Conservation (phyloP, 352 stramenopile genomes). For the Pythium dissimile region DNA sequence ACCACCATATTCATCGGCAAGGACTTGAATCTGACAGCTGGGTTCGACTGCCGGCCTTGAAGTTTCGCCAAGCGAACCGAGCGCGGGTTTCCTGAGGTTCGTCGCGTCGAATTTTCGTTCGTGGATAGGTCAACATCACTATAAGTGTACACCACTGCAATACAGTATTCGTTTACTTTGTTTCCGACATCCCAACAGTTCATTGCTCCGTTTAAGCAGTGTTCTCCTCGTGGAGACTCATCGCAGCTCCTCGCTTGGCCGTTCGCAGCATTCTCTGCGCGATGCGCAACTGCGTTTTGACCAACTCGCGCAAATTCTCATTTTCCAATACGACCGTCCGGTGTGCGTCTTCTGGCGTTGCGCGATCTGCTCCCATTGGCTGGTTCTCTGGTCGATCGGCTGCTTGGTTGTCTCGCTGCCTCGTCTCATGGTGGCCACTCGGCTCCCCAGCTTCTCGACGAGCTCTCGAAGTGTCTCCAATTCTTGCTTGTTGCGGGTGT, state of each 20-base stretch:
- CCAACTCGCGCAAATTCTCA: background rate
- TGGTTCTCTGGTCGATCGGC: background rate
- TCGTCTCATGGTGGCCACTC: background rate
- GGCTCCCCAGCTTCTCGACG: background rate
- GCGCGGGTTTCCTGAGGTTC: conserved; percentile 11
- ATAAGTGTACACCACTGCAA: too few species aligned
- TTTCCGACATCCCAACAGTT: too few species aligned
- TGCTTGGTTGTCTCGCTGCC: background rate
- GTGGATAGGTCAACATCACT: too few species aligned
- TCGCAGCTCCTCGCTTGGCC: too few species aligned
- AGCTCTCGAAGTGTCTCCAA: background rate
- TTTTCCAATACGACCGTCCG: background rate
- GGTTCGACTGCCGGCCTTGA: background rate
- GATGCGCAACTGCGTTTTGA: background rate
- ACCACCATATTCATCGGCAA: background rate
- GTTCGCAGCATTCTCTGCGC: background rate
- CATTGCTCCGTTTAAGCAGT: too few species aligned
- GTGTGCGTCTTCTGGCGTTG: background rate
- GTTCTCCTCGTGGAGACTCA: too few species aligned
- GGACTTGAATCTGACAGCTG: background rate
- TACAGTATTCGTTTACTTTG: too few species aligned
- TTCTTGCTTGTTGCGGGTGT: background rate
- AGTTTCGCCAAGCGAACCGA: background rate
- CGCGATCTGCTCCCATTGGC: background rate
- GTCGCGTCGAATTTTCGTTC: too few species aligned